These are phyloP conservation scores for Alternaria incomplexa DNA, from an alignment of 2,329 filamentous ascomycete genomes.

Conservation along the genomic window DNA sequence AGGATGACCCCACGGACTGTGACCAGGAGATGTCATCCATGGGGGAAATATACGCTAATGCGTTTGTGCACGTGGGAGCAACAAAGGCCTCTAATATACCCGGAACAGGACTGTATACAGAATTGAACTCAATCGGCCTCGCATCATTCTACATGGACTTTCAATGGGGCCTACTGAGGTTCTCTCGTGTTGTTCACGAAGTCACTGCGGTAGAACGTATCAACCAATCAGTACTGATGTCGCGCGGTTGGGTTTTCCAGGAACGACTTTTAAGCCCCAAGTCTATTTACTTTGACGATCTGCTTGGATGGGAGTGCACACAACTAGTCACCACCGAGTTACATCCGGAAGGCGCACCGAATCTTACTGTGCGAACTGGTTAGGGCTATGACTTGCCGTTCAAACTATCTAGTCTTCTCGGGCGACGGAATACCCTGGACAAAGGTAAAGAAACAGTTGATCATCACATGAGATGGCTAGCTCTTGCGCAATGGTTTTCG, in stretches of 20 bases:
- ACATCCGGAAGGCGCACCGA: neutral
- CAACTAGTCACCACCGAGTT: neutral
- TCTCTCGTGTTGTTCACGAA: neutral
- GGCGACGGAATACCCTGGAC: rapidly evolving
- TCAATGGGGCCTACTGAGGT: neutral
- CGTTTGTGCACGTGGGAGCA: neutral
- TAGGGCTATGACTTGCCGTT: neutral
- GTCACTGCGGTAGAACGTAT: neutral
- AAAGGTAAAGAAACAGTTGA: rapidly evolving
- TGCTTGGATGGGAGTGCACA: neutral
- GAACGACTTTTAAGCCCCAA: neutral
- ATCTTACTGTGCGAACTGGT: too few species aligned
- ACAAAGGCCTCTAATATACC: neutral
- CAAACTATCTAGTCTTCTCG: neutral
- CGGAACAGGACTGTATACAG: neutral
- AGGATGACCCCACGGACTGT: neutral
- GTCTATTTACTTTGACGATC: neutral
- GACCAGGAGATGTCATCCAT: neutral
- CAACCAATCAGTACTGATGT: neutral
- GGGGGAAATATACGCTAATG: neutral
- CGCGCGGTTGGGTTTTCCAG: neutral
- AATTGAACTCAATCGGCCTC: rapidly evolving
- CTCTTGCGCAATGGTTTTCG: neutral
- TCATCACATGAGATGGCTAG: neutral
- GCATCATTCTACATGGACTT: neutral